Percentiles rank a stretch among this genome's conserved stretches.
phyloP scores from a whole-genome alignment of 495 filamentous ascomycete species.

The Neurospora sublineolata region DNA sequence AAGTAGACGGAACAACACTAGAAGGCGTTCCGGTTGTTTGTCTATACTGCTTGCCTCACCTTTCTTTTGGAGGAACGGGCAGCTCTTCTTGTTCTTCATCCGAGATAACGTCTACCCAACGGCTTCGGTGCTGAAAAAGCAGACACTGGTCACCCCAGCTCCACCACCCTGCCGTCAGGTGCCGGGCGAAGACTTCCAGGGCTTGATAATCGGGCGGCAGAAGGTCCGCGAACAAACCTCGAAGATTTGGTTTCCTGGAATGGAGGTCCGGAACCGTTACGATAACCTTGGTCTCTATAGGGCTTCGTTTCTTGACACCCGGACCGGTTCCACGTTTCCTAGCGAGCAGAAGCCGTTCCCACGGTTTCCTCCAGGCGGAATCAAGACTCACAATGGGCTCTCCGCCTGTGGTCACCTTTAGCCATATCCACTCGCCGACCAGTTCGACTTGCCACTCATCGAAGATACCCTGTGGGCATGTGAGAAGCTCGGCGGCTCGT shows the following conservation, averaged over 20 bases:
- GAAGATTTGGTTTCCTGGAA: conserved; percentile 68
- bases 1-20: not conserved
- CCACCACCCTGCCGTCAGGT: conserved; percentile 81
- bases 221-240: conserved; percentile 32
- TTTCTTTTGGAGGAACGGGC: not conserved
- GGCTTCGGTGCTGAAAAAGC: conserved; percentile 60
- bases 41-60: not conserved
- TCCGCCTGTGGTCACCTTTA: conserved; percentile 66
- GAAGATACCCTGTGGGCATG: conserved; percentile 41
- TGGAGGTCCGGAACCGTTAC: conserved; percentile 80
- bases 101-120: conserved; percentile 41
- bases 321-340: conserved; percentile 19
- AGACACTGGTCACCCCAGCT: conserved; percentile 80
- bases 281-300: conserved; percentile 37
- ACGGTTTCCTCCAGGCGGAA: conserved; percentile 68
- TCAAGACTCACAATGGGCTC: conserved; percentile 60
- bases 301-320: conserved; percentile 17
- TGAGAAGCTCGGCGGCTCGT: conserved; percentile 45
- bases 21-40: not conserved
- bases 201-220: conserved; percentile 44
- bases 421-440: conserved; percentile 82
- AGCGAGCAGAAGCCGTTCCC: conserved; percentile 71
- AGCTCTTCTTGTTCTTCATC: not conserved
- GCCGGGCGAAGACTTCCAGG: conserved; percentile 80
- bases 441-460: conserved; percentile 50